Base-by-base conservation (phyloP, 1,284 basidiomycete genomes). In the Xerocomus nothofagi region DNA sequence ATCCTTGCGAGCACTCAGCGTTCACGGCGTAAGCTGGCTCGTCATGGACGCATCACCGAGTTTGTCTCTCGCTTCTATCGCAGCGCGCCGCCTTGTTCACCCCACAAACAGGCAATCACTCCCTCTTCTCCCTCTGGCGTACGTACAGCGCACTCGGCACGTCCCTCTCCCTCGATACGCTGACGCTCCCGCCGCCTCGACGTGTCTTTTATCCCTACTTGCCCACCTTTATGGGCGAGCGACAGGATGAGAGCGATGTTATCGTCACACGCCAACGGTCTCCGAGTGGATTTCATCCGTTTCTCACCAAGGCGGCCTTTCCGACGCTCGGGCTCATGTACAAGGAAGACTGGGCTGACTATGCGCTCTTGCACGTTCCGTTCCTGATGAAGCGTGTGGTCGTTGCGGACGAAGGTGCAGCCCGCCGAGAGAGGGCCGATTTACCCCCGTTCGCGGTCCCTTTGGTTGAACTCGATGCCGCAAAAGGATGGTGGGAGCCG, bases 91-190 rank as follows among this genome's bases (percentile, higher is more conserved):
- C 32, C 21, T 47, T 48, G 34, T 43, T 53, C 26, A 56, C 42
- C 20, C 1, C 15, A 3, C 38, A 36, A 39, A 42, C 58, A 79
- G 84, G 84, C 61, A 82, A 84, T 45, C 83, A 88, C 47, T 87
- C 89, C 0, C 73, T 94, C 26, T 79, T 92, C 41, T 81, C 89
- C 4, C 73, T 94, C 26, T 91, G 88, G 84, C 80, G 88, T 31
- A 83, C 84, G 0, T 90, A 94, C 65, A 80, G 81, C 48, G 78
- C 84, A 0, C 77, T 93, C 33, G 80, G 86, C 57, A 68, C 71
- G 2, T 70, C 74, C 20, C 82, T 87, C 54, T 72, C 74, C 0
- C 68, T 72, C 15, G 81, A 81, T 11, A 59, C 63, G 7, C 78
- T 77, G 18, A 76, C 71, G 3, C 79, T 91, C 14, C 76, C 82